Evolutionary conservation across 2,329 filamentous ascomycete genomes (phyloP).

Genomic region (Arthrobotrys entomopaga): DNA sequence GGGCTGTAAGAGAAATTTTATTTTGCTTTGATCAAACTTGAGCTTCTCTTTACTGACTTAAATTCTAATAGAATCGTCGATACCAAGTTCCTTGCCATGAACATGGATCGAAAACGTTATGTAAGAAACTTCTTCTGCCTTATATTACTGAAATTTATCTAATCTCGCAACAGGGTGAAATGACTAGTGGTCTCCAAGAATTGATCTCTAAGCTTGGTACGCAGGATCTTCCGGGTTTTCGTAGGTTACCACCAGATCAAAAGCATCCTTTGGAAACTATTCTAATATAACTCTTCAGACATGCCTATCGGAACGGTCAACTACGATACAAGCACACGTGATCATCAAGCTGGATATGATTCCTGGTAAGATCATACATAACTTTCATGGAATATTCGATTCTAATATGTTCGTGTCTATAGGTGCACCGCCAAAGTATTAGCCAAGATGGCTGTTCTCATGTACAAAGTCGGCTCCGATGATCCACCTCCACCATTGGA

Average conservation of each 20-base stretch:
- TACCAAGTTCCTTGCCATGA: constrained; percentile 70
- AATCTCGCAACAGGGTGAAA: constrained; percentile 22
- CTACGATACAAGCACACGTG: constrained; percentile 14
- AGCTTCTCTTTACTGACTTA: not conserved
- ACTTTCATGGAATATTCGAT: not conserved
- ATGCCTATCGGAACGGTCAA: constrained; percentile 6
- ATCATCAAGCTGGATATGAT: constrained; percentile 48
- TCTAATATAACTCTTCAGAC: constrained; percentile 2
- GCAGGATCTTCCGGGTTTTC: constrained; percentile 30
- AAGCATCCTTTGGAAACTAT: not conserved
- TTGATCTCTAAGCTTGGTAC: constrained; percentile 18
- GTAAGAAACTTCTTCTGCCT: not conserved
- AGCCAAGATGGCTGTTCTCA: constrained; percentile 20
- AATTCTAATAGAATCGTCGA: constrained; percentile 67
- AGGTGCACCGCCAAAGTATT: constrained; percentile 39
- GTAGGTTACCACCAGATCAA: not conserved
- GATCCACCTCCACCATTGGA: constrained; percentile 25
- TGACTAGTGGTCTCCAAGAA: constrained; percentile 36
- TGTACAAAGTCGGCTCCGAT: constrained; percentile 35
- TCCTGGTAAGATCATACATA: constrained; percentile 27
- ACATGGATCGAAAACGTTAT: constrained; percentile 55
- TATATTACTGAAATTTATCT: not conserved
- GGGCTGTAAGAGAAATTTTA: constrained; percentile 59
- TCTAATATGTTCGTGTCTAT: not conserved
- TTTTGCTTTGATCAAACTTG: not conserved